These are phyloP conservation scores for Rhodomyrtus psidioides DNA, from an alignment of 441 rosid species.

Conservation along the genomic window DNA sequence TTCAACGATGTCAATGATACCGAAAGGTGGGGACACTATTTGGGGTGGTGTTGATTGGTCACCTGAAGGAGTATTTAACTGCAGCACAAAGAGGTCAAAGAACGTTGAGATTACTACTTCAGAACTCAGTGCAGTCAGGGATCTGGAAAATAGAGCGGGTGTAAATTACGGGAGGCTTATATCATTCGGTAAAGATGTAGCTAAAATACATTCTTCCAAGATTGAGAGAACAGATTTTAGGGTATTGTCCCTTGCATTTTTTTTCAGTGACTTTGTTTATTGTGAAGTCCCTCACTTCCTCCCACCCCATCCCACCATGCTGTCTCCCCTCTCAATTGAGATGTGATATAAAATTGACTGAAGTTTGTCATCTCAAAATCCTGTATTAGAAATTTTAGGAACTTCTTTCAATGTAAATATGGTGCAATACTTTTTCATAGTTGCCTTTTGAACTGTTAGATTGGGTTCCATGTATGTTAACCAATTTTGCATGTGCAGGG, in stretches of 20 bases:
- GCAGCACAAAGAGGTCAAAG: constrained; percentile 28
- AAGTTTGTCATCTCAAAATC: not conserved
- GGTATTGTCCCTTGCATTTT: constrained; percentile 24
- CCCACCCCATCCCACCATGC: not conserved
- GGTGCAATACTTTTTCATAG: not conserved
- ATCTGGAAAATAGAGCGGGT: constrained; percentile 18
- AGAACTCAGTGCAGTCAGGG: constrained; percentile 2
- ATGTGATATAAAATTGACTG: not conserved
- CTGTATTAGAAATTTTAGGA: not conserved
- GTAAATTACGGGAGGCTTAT: constrained; percentile 76
- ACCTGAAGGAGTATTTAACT: constrained; percentile 60
- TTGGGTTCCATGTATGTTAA: not conserved
- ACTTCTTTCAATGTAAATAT: not conserved
- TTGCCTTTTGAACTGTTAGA: not conserved
- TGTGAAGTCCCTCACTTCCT: not conserved
- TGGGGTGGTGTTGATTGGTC: constrained; percentile 98
- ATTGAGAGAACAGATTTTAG: constrained; percentile 77
- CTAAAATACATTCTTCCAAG: constrained; percentile 56
- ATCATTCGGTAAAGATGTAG: constrained; percentile 81
- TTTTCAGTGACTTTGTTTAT: constrained; percentile 5
- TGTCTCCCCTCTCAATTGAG: not conserved
- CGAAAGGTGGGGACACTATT: constrained; percentile 87
- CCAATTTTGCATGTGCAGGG: constrained; percentile 42
- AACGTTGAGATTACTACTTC: constrained; percentile 20
- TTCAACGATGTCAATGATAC: constrained; percentile 95